These are phyloP conservation scores for Aspergillus carbonarius DNA, from an alignment of 2,329 filamentous ascomycete species.

Conservation along the genomic window DNA sequence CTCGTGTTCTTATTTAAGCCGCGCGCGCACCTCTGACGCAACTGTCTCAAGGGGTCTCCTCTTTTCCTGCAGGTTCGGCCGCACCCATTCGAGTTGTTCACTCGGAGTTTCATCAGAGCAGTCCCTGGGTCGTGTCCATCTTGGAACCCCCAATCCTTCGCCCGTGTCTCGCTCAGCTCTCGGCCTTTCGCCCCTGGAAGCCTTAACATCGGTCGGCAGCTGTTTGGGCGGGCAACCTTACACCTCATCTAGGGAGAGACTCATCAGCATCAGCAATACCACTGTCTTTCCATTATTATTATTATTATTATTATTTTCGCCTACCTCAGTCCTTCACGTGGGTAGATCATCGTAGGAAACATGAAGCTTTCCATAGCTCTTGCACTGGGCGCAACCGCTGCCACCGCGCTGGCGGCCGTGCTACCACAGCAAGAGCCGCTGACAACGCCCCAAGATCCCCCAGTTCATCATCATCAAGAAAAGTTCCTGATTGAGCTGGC, in stretches of 20 bases:
- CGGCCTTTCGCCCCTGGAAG: background rate
- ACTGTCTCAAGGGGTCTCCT: background rate
- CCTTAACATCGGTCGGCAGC: background rate
- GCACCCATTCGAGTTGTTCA: background rate
- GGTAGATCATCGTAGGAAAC: constrained; percentile 5
- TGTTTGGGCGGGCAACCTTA: background rate
- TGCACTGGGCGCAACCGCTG: constrained; percentile 36
- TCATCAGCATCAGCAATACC: background rate
- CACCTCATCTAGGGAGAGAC: background rate
- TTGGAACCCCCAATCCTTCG: background rate
- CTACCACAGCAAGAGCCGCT: constrained; percentile 34
- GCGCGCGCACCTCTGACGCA: constrained; percentile 3
- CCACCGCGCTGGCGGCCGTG: constrained; percentile 33
- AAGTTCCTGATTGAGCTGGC: constrained; percentile 77
- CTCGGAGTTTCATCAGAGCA: background rate
- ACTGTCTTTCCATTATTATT: background rate
- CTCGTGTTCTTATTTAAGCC: constrained; percentile 5
- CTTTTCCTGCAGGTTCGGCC: background rate
- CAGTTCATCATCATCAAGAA: constrained; percentile 41
- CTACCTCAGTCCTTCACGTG: background rate
- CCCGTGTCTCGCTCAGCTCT: background rate
- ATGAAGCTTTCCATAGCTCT: constrained; percentile 40
- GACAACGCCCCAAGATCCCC: constrained; percentile 15
- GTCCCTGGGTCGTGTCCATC: background rate
- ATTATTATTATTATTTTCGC: too few species aligned